A percentile compares a stretch with the other conserved stretches of the same genome.
These are phyloP conservation scores for Camellia sinensis DNA, from an alignment of 148 eudicot genomes.

Conservation along the genomic window DNA sequence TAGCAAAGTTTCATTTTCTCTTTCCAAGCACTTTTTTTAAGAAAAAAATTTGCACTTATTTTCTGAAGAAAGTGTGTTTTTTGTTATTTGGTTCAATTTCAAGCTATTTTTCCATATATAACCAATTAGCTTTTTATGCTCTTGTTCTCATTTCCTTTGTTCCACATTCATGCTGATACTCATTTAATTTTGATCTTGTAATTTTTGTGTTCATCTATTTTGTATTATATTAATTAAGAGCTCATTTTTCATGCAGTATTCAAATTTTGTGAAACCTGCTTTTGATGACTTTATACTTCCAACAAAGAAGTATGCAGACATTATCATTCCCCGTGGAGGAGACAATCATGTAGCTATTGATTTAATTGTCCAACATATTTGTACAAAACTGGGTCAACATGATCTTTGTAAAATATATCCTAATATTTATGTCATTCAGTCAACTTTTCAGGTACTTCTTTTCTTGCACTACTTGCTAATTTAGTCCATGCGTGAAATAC, in stretches of 20 bases:
- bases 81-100: background rate
- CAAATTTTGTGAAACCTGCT: constrained; percentile 96
- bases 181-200: background rate
- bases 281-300: constrained; percentile 99
- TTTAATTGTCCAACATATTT: constrained; percentile 94
- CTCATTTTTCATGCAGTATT: constrained; percentile 56
- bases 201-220: background rate
- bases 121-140: background rate
- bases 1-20: constrained; percentile 6
- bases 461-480: constrained; percentile 7
- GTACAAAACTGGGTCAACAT: constrained; percentile 96
- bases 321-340: constrained; percentile 96
- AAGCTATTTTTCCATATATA: background rate
- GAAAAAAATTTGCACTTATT: background rate
- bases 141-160: background rate
- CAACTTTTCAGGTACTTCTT: constrained; percentile 52
- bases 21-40: background rate
- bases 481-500: constrained; percentile 25
- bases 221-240: background rate
- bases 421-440: constrained; percentile 80
- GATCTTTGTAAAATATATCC: constrained; percentile 95
- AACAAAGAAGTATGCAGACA: constrained; percentile 92
- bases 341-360: constrained; percentile 98
- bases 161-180: background rate
- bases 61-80: background rate